Conservation (phyloP, 345 rosid genomes). For the Punica granatum region DNA sequence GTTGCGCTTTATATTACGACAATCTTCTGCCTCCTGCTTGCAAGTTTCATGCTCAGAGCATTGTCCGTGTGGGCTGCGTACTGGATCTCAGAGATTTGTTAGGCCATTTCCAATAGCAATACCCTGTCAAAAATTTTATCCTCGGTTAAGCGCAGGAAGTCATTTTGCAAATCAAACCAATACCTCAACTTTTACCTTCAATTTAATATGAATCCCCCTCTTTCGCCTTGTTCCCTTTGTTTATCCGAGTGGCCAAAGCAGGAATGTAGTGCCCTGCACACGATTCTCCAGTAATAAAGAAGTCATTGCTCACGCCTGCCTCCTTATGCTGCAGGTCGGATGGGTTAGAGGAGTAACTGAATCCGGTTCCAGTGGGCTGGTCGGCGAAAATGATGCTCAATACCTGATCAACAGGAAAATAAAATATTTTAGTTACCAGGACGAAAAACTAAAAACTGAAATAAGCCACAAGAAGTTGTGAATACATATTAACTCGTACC, state of each 20-base stretch:
- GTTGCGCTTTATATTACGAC: slow-evolving; percentile 33
- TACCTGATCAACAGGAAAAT: slow-evolving; percentile 23
- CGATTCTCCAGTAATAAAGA: slow-evolving; percentile 88
- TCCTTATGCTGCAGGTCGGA: slow-evolving; percentile 48
- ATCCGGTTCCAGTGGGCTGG: slow-evolving; percentile 90
- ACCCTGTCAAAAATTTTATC: slow-evolving; percentile 39
- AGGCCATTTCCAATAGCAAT: slow-evolving; percentile 90
- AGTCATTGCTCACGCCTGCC: slow-evolving; percentile 57
- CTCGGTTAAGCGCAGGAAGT: neutral
- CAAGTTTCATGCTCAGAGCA: slow-evolving; percentile 62
- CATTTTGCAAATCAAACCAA: neutral
- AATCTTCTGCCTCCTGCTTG: slow-evolving; percentile 26
- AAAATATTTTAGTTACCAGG: neutral
- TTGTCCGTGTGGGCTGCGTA: slow-evolving; percentile 67
- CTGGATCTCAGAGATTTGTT: slow-evolving; percentile 68
- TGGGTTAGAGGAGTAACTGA: slow-evolving; percentile 49
- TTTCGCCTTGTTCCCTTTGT: slow-evolving; percentile 64
- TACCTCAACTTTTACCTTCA: slow-evolving; percentile 37
- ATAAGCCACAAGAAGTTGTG: neutral
- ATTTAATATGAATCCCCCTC: slow-evolving; percentile 68
- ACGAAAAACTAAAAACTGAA: too few species aligned
- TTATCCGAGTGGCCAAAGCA: slow-evolving; percentile 63
- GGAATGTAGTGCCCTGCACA: slow-evolving; percentile 93
- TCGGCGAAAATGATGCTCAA: slow-evolving; percentile 74
- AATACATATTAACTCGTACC: slow-evolving; percentile 20